Conservation (phyloP, 129 eudicot species). For the Helianthus annuus region HanXRQr2.0-SUNRISE NC_035449.2:150359021-150359520, state of each 20-base stretch:
- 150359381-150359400: neutral
- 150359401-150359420: slow-evolving; percentile 51
- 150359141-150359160: slow-evolving; percentile 77
- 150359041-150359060: too few species aligned
- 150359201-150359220: slow-evolving; percentile 62
- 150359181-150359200: slow-evolving; percentile 81
- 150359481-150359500: slow-evolving; percentile 22
- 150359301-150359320: too few species aligned
- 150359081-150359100: too few species aligned
- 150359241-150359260: neutral
- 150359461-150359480: slow-evolving; percentile 46
- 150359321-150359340: too few species aligned
- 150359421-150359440: slow-evolving; percentile 62
- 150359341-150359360: too few species aligned
- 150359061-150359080: too few species aligned
- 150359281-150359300: too few species aligned
- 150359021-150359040: too few species aligned
- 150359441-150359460: slow-evolving; percentile 67
- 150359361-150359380: too few species aligned
- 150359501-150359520: slow-evolving; percentile 41
- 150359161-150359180: slow-evolving; percentile 78
- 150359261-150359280: neutral
- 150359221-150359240: slow-evolving; percentile 32
- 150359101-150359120: slow-evolving; percentile 72
- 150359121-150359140: slow-evolving; percentile 69